Base-by-base conservation (phyloP, 352 stramenopile genomes). In the Phytophthora sp. region DNA sequence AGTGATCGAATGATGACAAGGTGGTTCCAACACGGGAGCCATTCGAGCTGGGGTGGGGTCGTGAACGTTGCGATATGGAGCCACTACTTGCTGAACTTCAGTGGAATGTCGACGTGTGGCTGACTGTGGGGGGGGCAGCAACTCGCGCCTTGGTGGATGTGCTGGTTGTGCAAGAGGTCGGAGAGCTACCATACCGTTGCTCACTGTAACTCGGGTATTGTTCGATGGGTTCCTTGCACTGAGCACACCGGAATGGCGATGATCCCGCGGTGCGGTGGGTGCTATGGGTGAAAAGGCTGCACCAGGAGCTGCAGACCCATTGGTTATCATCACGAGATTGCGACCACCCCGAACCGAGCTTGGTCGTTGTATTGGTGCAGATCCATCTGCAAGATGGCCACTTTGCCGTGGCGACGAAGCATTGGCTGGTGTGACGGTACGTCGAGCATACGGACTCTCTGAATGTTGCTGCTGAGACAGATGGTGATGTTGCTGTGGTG, bases 331-430 rank as follows among this genome's bases (percentile, higher is more conserved):
- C 24, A 89, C 78, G 1, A 89, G 58, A 35, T 86, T 80, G 9
- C 78, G 70, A 12, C 80, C 78, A n/a, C 78, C 68, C 24, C 78
- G 74, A 1, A 87, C 74, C 0, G 78, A 87, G 15, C 66, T 79
- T 5, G 80, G 78, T 12, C 80, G 73, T 6, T 77, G 69, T 13
- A 47, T 23, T 16, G 33, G 29, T 3, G 6, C 33, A 33, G 38
- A 61, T 4, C 30, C 16, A 57, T n/a, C n/a, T n/a, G n/a, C n/a
- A n/a, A n/a, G n/a, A n/a, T n/a, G n/a, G n/a, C 35, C 15, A 36
- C 12, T 36, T 21, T 67, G 46, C 12, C 47, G 30, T 38, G 60
- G 36, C 36, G 58, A 49, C 15, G 38, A 35, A 41, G 18, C 38
- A 27, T 50, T 57, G 3, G 41, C 49, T n/a, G 66, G 66, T 8